A percentile compares a stretch with the other conserved stretches of the same genome.
These are phyloP conservation scores for Morella rubra DNA, from an alignment of 306 rosid genomes.

Conservation along the genomic window DNA sequence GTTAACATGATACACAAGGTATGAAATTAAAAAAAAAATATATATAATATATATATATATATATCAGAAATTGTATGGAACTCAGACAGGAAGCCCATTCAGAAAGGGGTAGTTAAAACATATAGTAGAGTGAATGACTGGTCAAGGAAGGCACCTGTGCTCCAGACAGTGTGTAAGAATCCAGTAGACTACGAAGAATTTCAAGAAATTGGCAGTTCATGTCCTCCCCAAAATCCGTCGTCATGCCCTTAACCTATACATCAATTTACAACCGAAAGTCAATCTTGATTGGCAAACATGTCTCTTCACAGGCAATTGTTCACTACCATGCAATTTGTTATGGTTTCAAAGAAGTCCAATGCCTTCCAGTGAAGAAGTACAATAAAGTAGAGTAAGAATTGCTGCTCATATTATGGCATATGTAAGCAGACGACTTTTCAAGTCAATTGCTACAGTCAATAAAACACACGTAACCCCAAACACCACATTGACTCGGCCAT, in stretches of 20 bases:
- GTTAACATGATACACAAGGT: not conserved
- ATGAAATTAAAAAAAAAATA: not conserved
- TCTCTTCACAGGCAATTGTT: not conserved
- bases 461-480: not conserved
- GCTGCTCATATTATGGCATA: not conserved
- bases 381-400: not conserved
- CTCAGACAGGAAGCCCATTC: not conserved
- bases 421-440: not conserved
- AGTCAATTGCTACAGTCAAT: not conserved
- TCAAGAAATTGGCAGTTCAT: slow-evolving; percentile 99
- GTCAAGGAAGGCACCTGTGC: slow-evolving; percentile 58
- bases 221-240: slow-evolving; percentile 86
- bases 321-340: not conserved
- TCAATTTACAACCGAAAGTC: slow-evolving; percentile 16
- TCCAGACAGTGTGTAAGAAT: slow-evolving; percentile 80
- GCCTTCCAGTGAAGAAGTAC: not conserved
- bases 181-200: slow-evolving; percentile 89
- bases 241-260: slow-evolving; percentile 83
- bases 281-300: not conserved
- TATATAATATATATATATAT: too few species aligned
- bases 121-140: not conserved
- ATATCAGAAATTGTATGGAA: not conserved
- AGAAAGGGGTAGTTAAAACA: slow-evolving; percentile 16
- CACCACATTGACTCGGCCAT: not conserved
- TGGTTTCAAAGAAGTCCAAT: not conserved